These are phyloP conservation scores for Dactylellina haptotyla DNA, from an alignment of 2,329 filamentous ascomycete genomes.

Conservation along the genomic window DNA sequence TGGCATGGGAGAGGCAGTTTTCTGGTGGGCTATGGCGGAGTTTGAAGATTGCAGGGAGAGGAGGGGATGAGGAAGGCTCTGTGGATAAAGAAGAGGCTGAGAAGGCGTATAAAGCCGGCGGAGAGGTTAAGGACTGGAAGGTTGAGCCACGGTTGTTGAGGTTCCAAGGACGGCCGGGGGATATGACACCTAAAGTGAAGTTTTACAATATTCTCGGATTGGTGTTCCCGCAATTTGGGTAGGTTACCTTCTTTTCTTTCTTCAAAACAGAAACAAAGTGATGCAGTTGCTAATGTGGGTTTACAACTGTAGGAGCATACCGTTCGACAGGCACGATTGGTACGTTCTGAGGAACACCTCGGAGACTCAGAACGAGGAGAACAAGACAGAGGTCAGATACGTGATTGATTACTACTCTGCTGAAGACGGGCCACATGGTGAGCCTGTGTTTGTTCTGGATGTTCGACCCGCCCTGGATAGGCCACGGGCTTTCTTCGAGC, in stretches of 20 bases:
- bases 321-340: slow-evolving; percentile 98
- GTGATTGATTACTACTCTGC: slow-evolving; percentile 96
- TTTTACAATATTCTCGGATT: slow-evolving; percentile 82
- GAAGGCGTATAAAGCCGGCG: slow-evolving; percentile 57
- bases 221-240: slow-evolving; percentile 85
- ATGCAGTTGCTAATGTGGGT: slow-evolving; percentile 1
- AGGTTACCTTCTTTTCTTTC: slow-evolving; percentile 60
- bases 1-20: slow-evolving; percentile 92
- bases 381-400: slow-evolving; percentile 72
- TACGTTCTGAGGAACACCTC: slow-evolving; percentile 79
- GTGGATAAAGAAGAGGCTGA: slow-evolving; percentile 68
- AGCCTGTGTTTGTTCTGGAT: slow-evolving; percentile 95
- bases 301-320: slow-evolving; percentile 65
- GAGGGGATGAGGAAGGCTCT: slow-evolving; percentile 67
- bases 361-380: slow-evolving; percentile 72
- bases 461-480: slow-evolving; percentile 88
- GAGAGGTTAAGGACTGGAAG: slow-evolving; percentile 58
- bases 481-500: slow-evolving; percentile 80
- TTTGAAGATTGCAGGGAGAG: slow-evolving; percentile 77
- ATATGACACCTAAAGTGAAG: slow-evolving; percentile 89
- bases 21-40: slow-evolving; percentile 75
- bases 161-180: slow-evolving; percentile 88
- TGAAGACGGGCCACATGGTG: slow-evolving; percentile 82
- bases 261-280: neutral
- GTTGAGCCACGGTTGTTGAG: slow-evolving; percentile 77